Base-by-base conservation (phyloP, 495 filamentous ascomycete genomes). In the Penicillium manginii region DNA sequence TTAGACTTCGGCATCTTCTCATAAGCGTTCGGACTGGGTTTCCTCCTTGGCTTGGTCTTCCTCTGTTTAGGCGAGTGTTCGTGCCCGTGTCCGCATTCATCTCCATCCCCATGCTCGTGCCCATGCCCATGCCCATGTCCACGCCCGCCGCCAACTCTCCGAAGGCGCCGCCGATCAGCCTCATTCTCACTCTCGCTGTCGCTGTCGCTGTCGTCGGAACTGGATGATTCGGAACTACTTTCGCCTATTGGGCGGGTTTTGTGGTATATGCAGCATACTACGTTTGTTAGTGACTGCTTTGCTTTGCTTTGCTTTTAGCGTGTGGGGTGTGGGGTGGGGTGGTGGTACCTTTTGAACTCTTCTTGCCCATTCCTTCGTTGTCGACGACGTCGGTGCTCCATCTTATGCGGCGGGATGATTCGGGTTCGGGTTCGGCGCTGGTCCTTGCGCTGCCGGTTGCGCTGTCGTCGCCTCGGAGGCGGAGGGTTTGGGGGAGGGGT, bases 231-330 rank as follows among this genome's bases (percentile, higher is more conserved):
- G 56, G 88, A 88, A 59, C 86, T 91, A 15, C 91, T 96, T 71
- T 97, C 94, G 72, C 88, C 94, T 9, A 92, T 84, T 40, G 82
- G 84, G 52, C 86, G 88, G 2, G 91, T 85, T 58, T 90, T 89
- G 78, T 96, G 92, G 78, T 97, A 99, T 70, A 98, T 98, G 73
- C 94, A 99, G 83, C 94, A 99, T 21, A 98, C 96, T 97, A 63
- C 10, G 8, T 18, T 43, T 12, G 33, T 62, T 43, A 47, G 57
- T 31, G 2, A 37, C 9, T 37, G 35, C 35, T 37, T 37, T 37
- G 5, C 11, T 12, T 37, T 37, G 4, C 1, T 37, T 37, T 37
- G 12, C 12, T 37, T 37, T 29, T 11, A 49, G 29, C 46, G 21
- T 37, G 45, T 48, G 29, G 10, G 23, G 47, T 29, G 6, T n/a